Conservation (phyloP, 495 filamentous ascomycete species). For the Lindgomyces ingoldianus region DNA sequence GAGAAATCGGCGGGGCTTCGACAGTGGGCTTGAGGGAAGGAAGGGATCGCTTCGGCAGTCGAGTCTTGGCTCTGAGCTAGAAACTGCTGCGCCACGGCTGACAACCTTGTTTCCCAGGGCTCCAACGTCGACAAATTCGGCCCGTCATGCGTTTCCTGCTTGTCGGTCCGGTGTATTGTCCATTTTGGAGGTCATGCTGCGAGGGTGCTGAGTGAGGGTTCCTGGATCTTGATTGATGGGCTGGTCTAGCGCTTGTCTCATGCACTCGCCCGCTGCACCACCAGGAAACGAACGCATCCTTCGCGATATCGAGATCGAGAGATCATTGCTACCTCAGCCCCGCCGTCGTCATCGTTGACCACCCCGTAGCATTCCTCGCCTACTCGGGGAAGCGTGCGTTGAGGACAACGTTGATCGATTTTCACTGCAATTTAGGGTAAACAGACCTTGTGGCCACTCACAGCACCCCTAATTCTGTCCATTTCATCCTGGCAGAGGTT, state of each 20-base stretch:
- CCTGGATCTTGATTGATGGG: background rate
- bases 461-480: background rate
- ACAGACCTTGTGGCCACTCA: slow-evolving; percentile 5
- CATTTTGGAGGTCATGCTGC: background rate
- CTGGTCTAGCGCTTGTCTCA: background rate
- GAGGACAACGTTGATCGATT: slow-evolving; percentile 19
- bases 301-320: background rate
- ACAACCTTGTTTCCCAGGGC: background rate
- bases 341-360: background rate
- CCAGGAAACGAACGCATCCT: background rate
- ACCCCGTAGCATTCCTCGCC: too few species aligned
- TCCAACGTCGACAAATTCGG: background rate
- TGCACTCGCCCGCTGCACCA: background rate
- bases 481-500: slow-evolving; percentile 22
- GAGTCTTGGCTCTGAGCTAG: background rate
- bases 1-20: too few species aligned
- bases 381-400: too few species aligned
- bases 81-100: background rate
- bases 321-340: background rate
- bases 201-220: background rate
- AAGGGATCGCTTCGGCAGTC: background rate
- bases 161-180: background rate
- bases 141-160: background rate
- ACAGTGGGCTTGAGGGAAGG: too few species aligned
- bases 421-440: slow-evolving; percentile 27